Evolutionary conservation across 2,329 filamentous ascomycete species (phyloP).

Genomic region (Nigrospora oryzae): DNA sequence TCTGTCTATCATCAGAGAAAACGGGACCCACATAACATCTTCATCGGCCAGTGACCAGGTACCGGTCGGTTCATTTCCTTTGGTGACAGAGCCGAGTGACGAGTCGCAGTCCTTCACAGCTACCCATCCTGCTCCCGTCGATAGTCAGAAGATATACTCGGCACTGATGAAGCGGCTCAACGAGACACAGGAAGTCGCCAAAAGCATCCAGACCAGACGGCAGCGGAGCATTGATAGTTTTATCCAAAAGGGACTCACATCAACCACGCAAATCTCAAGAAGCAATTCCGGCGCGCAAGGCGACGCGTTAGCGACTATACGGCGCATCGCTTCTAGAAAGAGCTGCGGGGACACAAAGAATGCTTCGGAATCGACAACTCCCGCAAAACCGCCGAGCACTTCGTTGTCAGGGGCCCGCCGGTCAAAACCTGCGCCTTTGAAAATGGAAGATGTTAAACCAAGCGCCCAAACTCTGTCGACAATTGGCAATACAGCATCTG

Average conservation of each 20-base stretch:
- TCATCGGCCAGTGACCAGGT: slow-evolving; percentile 21
- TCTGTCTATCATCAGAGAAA: slow-evolving; percentile 57
- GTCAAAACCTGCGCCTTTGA: no score
- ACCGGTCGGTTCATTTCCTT: slow-evolving; percentile 11
- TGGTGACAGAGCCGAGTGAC: no score
- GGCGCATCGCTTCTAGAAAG: no score
- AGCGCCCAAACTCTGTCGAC: no score
- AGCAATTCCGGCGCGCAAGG: background rate
- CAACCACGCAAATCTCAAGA: slow-evolving; percentile 12
- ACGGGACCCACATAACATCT: slow-evolving; percentile 33
- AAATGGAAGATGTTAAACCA: no score
- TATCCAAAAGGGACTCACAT: slow-evolving; percentile 7
- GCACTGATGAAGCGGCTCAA: slow-evolving; percentile 51
- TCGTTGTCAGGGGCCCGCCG: no score
- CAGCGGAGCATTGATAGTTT: slow-evolving; percentile 10
- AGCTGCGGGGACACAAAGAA: background rate
- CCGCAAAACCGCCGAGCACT: background rate
- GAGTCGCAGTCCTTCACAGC: no score
- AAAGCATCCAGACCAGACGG: slow-evolving; percentile 9
- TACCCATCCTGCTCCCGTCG: slow-evolving; percentile 23
- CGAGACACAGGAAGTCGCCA: slow-evolving; percentile 23
- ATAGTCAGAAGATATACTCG: slow-evolving; percentile 54
- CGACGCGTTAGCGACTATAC: no score
- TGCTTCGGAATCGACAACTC: slow-evolving; percentile 2
- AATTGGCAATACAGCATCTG: no score